A percentile compares a stretch with the other conserved stretches of the same genome.
Conservation (phyloP, 768 basidiomycete genomes). For the Hydnomerulius pinastri region DNA sequence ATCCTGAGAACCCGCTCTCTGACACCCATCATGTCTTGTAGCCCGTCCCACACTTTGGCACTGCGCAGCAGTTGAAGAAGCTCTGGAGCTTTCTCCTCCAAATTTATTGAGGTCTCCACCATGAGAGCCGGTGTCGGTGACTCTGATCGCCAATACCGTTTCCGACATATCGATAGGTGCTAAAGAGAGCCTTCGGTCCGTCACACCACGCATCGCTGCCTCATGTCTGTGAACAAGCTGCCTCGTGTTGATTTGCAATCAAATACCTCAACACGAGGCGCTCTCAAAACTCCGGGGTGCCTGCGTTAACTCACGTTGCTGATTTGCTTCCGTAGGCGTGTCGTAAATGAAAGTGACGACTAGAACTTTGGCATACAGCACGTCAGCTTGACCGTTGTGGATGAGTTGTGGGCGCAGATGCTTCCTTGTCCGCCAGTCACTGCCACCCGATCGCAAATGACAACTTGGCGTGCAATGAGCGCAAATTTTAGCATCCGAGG, state of each 20-base stretch:
- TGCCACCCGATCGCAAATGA: neutral
- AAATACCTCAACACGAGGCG: conserved; percentile 1
- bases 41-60: too few relatives aligned
- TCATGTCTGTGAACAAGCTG: conserved; percentile 7
- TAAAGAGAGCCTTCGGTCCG: neutral
- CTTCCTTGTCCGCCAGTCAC: conserved; percentile 4
- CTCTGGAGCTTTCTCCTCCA: neutral
- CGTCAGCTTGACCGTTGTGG: too few relatives aligned
- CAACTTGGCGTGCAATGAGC: neutral
- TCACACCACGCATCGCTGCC: conserved; percentile 4
- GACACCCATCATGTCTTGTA: too few relatives aligned
- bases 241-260: conserved; percentile 14
- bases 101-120: neutral
- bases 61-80: neutral
- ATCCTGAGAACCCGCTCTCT: too few relatives aligned
- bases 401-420: too few relatives aligned
- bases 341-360: too few relatives aligned
- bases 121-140: neutral
- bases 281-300: neutral
- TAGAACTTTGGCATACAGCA: too few relatives aligned
- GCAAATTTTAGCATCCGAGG: neutral
- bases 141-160: conserved; percentile 1
- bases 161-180: neutral
- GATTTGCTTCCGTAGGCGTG: too few relatives aligned
- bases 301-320: neutral